Evolutionary conservation across 257 asterid species (phyloP).

Genomic region (Solanum chilense): DNA sequence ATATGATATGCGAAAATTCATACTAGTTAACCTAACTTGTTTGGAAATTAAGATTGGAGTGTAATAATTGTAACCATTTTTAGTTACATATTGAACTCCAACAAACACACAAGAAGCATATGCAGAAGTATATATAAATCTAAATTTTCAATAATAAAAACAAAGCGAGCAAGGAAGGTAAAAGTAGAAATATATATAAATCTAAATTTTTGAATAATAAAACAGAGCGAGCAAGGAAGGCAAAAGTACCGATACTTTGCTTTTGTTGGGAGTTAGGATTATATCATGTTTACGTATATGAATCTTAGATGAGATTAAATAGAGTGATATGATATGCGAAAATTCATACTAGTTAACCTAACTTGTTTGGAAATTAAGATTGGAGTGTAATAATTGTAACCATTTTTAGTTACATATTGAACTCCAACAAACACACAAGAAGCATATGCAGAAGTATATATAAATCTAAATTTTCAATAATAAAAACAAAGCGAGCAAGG

Average conservation of each 20-base stretch:
- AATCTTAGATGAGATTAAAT: background rate
- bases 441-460: background rate
- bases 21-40: background rate
- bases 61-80: background rate
- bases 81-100: background rate
- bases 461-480: no score
- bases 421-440: background rate
- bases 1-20: background rate
- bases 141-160: no score
- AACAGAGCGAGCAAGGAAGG: no score
- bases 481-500: no score
- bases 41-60: background rate
- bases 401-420: background rate
- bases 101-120: background rate
- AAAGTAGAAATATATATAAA: no score
- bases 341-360: background rate
- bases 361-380: background rate
- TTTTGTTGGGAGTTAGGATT: background rate
- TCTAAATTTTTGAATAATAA: no score
- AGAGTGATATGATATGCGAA: background rate
- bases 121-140: no score
- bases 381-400: background rate
- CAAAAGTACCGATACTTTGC: background rate
- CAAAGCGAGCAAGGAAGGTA: no score
- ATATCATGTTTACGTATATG: no score